A percentile compares a stretch with the other conserved stretches of the same genome.
These are phyloP conservation scores for Eurotiales sp. DNA, from an alignment of 2,329 filamentous ascomycete species.

Conservation along the genomic window DNA sequence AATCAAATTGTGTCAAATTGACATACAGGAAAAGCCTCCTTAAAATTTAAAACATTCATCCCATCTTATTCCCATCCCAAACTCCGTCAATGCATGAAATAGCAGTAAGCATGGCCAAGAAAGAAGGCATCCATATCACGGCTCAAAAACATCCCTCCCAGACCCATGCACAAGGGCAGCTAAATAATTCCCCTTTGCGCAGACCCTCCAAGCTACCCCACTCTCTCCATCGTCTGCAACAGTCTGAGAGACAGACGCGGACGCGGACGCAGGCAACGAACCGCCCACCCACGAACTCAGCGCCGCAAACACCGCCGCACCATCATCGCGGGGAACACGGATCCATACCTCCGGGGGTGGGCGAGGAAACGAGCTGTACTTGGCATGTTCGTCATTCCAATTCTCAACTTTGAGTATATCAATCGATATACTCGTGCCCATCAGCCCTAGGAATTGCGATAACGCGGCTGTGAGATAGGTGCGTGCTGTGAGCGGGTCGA, in stretches of 20 bases:
- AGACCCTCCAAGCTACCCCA: constrained; percentile 37
- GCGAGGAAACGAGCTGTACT: not conserved
- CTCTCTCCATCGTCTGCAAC: constrained; percentile 13
- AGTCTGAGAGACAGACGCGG: not conserved
- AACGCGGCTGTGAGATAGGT: constrained; percentile 45
- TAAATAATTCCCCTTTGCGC: constrained; percentile 35
- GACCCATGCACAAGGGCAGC: constrained; percentile 31
- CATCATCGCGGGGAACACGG: constrained; percentile 44
- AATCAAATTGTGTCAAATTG: not conserved
- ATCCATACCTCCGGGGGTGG: constrained; percentile 33
- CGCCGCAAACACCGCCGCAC: constrained; percentile 39
- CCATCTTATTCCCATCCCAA: not conserved
- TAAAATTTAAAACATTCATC: not conserved
- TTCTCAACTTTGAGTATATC: constrained; percentile 43
- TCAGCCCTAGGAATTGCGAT: constrained; percentile 45
- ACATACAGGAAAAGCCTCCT: not conserved
- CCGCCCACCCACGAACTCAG: constrained; percentile 48
- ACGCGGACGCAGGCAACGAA: not conserved
- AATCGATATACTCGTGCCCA: constrained; percentile 44
- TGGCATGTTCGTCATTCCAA: not conserved
- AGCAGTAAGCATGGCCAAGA: too few relatives aligned
- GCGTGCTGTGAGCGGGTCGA: constrained; percentile 46
- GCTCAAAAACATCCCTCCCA: constrained; percentile 32
- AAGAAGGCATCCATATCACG: not conserved
- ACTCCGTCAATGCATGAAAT: constrained; percentile 2